Evolutionary conservation across 176 grass and related monocot species (phyloP), one percentile per base, ranked within the genome.

Genomic region (Musa beccarii): DNA sequence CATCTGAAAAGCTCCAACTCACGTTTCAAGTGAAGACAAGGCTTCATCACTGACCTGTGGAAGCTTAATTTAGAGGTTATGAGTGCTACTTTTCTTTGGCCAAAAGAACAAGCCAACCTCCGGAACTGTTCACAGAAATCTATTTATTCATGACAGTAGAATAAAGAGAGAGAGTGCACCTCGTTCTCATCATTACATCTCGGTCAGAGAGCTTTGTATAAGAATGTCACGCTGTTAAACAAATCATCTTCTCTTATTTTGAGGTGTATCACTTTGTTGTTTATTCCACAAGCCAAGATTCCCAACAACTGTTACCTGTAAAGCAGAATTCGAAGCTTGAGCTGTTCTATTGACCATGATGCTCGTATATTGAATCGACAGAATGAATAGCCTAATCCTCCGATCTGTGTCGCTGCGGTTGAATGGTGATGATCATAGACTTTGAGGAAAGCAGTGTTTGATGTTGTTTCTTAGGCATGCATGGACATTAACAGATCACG

Each of bases 281-380:
- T 34, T 67, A 26, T 67, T 26, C 64, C 64, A 12, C 64, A 28
- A 26, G 64, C 11, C 64, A 29, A 43, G 9, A 67, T 67, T 12
- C 64, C 64, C 25, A 67, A 67, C 64, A 1, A 34, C 23, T 29
- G 64, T 67, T 67, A 67, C 64, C 64, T 67, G 64, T 67, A 67
- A 67, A 67, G 64, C 23, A 67, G 11, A 17, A 67, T 11, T 28
- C 20, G 17, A 62, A 15, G 15, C 17, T 62, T 62, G 15, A 17
- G 11, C n/a, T 61, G 29, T 34, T 34, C 29, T 34, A 34, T 34
- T 3, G 34, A 43, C 34, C 34, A 43, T 43, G 4, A 43, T 43
- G 34, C 34, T 43, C 6, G 34, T 43, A 6, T 6, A 43, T 6
- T 43, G 34, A 0, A 43, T 43, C 4, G 34, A 43, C 0, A 6